Conservation (phyloP, 2,329 filamentous ascomycete genomes). For the Torrubiella hemipterigena region DNA sequence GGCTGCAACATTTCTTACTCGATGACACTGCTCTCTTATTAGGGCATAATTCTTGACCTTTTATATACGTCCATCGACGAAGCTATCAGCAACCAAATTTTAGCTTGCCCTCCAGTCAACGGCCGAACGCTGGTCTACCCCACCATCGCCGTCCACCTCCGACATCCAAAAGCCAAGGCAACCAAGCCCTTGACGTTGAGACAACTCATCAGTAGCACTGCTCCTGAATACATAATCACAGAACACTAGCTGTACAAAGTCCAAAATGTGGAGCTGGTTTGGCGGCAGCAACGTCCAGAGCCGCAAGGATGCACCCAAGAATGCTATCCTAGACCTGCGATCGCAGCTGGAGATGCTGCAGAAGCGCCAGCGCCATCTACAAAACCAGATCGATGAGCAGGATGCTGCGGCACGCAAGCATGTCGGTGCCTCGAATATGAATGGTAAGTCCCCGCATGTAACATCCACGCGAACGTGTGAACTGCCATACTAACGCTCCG, state of each 20-base stretch:
- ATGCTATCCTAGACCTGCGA: slow-evolving; percentile 81
- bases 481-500: not conserved
- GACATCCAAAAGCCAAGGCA: too few species aligned
- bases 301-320: slow-evolving; percentile 90
- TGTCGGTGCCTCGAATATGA: slow-evolving; percentile 72
- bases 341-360: slow-evolving; percentile 93
- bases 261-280: slow-evolving; percentile 75
- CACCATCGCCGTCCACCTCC: not conserved
- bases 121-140: too few species aligned
- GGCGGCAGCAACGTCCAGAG: slow-evolving; percentile 71
- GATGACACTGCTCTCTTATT: too few species aligned
- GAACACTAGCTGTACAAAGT: too few species aligned
- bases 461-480: not conserved
- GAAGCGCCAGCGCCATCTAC: slow-evolving; percentile 86
- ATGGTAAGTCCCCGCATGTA: slow-evolving; percentile 51
- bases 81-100: too few species aligned
- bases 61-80: too few species aligned
- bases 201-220: not conserved
- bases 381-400: slow-evolving; percentile 88
- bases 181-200: not conserved
- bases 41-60: too few species aligned
- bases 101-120: too few species aligned
- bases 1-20: too few species aligned
- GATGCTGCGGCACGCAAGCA: slow-evolving; percentile 81
- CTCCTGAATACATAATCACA: slow-evolving; percentile 3